A percentile compares a stretch with the other conserved stretches of the same genome.
phyloP scores from a whole-genome alignment of 805 yeast genomes.

The Ogataea parapolymorpha region DNA sequence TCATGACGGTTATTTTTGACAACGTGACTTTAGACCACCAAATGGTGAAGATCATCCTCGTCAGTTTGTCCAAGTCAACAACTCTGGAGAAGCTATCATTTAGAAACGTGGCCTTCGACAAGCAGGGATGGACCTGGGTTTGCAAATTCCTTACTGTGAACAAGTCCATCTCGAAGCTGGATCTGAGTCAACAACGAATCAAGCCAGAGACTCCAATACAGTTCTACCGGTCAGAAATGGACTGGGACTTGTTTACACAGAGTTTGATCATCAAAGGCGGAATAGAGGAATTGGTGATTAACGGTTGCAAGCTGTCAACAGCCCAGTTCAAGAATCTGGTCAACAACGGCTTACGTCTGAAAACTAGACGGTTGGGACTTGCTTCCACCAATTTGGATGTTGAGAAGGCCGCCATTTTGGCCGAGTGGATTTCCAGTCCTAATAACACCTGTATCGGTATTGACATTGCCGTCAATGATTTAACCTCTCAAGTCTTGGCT shows the following conservation, averaged over 20 bases:
- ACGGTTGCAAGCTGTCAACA: conserved; percentile 50
- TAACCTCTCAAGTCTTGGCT: conserved; percentile 43
- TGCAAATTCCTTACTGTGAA: conserved; percentile 47
- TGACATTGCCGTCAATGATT: conserved; percentile 53
- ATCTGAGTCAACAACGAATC: conserved; percentile 54
- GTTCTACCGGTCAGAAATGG: conserved; percentile 43
- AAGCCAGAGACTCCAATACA: conserved; percentile 41
- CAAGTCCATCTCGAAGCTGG: conserved; percentile 45
- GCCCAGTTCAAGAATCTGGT: conserved; percentile 40
- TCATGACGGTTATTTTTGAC: conserved; percentile 53
- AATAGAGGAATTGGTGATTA: conserved; percentile 54
- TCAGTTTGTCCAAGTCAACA: conserved; percentile 42
- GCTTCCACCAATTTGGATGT: conserved; percentile 49
- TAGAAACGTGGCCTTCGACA: conserved; percentile 54
- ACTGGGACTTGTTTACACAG: conserved; percentile 49
- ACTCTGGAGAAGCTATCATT: conserved; percentile 50
- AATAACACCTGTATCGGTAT: conserved; percentile 49
- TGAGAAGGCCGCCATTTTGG: conserved; percentile 39
- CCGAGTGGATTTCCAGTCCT: conserved; percentile 46
- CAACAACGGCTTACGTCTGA: conserved; percentile 37
- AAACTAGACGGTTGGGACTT: conserved; percentile 50
- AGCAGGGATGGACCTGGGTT: conserved; percentile 46
- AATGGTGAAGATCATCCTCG: conserved; percentile 48
- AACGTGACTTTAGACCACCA: conserved; percentile 53
- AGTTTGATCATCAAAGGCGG: conserved; percentile 46